Conservation (phyloP, 305 asterid genomes). For the Andrographis paniculata region DNA sequence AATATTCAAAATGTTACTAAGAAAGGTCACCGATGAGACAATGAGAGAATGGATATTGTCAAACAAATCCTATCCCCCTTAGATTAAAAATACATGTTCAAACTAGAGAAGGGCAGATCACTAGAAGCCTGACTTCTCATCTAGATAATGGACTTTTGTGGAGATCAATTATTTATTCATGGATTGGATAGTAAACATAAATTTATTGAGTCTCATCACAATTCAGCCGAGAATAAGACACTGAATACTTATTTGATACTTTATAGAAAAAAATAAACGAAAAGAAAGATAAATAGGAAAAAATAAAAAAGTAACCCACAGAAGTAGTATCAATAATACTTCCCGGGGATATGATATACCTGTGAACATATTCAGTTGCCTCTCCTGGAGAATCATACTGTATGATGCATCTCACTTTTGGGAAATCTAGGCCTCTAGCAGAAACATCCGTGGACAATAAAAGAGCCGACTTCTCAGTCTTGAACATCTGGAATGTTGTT, state of each 20-base stretch:
- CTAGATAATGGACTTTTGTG: too few species aligned
- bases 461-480: conserved; percentile 78
- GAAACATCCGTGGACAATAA: conserved; percentile 85
- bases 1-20: too few species aligned
- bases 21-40: not conserved
- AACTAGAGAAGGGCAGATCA: too few species aligned
- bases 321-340: too few species aligned
- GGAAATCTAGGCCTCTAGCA: conserved; percentile 96
- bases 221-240: not conserved
- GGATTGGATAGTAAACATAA: not conserved
- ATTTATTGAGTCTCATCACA: not conserved
- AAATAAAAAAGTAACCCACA: not conserved
- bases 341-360: conserved; percentile 35
- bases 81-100: too few species aligned
- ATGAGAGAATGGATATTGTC: not conserved
- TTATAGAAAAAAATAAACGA: not conserved
- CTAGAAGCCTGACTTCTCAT: too few species aligned
- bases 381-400: conserved; percentile 99
- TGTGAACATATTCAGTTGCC: conserved; percentile 96
- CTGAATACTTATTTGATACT: not conserved
- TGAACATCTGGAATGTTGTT: conserved; percentile 68
- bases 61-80: not conserved
- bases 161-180: too few species aligned
- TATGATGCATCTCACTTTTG: conserved; percentile 85
- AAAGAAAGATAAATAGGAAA: not conserved